phyloP scores from a whole-genome alignment of 164 flowering plant species.

The Paratinospora sagittata region DNA sequence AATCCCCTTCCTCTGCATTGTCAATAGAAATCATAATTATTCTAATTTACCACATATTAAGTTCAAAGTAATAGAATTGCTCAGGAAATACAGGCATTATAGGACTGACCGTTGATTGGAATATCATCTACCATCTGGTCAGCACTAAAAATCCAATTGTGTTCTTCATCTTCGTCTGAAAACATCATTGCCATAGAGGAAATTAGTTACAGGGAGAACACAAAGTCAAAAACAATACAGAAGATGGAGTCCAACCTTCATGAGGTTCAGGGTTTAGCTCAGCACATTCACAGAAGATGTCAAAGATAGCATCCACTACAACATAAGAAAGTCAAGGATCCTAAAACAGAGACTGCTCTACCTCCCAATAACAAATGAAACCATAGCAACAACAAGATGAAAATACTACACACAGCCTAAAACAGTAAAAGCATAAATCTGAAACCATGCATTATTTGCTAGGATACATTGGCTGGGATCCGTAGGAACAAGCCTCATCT shows the following conservation, averaged over 20 bases:
- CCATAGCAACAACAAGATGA: neutral
- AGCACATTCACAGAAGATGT: slow-evolving; percentile 81
- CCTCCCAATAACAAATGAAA: neutral
- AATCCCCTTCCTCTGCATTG: slow-evolving; percentile 33
- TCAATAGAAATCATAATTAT: neutral
- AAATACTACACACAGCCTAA: neutral
- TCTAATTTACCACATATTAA: neutral
- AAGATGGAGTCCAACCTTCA: slow-evolving; percentile 41
- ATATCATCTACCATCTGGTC: slow-evolving; percentile 48
- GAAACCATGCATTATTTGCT: neutral
- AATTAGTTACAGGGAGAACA: neutral
- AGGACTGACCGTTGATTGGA: slow-evolving; percentile 24
- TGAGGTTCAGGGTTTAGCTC: slow-evolving; percentile 84
- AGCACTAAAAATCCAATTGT: slow-evolving; percentile 78
- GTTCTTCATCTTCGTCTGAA: slow-evolving; percentile 51
- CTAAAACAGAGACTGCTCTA: neutral
- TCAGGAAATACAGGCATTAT: neutral
- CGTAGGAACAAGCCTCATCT: slow-evolving; percentile 90
- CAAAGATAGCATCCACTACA: slow-evolving; percentile 74
- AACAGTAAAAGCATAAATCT: too few relatives aligned
- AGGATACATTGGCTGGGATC: slow-evolving; percentile 67
- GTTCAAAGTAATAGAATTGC: neutral
- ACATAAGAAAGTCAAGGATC: slow-evolving; percentile 15
- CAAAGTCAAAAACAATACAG: neutral
- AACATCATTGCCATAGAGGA: slow-evolving; percentile 13